Conservation (phyloP, 2,329 filamentous ascomycete genomes). For the Chaetomiaceae sp. region DNA sequence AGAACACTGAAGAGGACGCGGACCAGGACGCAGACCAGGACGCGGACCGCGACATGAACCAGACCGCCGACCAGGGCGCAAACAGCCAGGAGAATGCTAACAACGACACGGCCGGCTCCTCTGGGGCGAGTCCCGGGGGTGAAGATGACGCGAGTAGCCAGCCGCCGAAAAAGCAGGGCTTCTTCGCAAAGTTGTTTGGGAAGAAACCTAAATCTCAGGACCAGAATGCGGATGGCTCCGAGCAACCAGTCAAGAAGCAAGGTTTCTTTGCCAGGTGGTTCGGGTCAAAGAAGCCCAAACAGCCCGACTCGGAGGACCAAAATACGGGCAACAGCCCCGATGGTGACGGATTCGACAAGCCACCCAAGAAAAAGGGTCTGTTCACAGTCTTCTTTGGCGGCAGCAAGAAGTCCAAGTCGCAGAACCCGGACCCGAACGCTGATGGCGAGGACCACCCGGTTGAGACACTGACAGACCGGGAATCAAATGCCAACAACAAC, state of each 20-base stretch:
- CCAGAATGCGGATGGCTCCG: background rate
- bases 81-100: background rate
- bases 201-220: background rate
- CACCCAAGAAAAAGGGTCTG: background rate
- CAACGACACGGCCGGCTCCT: too few species aligned
- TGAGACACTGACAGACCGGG: too few species aligned
- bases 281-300: background rate
- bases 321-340: background rate
- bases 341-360: background rate
- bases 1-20: background rate
- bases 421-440: background rate
- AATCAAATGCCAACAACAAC: background rate
- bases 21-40: background rate
- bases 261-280: background rate
- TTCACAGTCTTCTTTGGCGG: background rate
- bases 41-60: background rate
- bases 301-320: background rate
- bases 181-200: slow-evolving; percentile 6
- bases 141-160: background rate
- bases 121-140: too few species aligned
- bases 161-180: slow-evolving; percentile 1
- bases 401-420: background rate
- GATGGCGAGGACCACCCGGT: background rate
- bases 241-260: background rate
- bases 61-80: background rate